Evolutionary conservation across 2,329 filamentous ascomycete species (phyloP).

Genomic region (Colletotrichum viniferum): DNA sequence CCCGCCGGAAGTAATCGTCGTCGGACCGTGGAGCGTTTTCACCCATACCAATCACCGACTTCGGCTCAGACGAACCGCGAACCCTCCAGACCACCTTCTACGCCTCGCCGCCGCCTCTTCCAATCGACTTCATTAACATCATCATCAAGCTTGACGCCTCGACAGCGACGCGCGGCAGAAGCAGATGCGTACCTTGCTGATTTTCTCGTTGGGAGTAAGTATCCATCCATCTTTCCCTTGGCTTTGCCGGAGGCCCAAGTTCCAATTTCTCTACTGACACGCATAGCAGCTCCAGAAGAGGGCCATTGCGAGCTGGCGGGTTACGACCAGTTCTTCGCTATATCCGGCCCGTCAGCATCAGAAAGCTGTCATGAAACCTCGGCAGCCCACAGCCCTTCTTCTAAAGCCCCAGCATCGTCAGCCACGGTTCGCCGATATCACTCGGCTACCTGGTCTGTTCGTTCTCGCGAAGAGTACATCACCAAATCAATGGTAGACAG

Average conservation of each 20-base stretch:
- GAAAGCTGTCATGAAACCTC: background rate
- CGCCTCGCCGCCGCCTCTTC: background rate
- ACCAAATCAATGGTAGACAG: background rate
- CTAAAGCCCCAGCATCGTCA: background rate
- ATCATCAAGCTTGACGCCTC: background rate
- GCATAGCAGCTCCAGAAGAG: background rate
- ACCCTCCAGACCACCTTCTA: background rate
- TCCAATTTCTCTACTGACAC: background rate
- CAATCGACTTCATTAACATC: background rate
- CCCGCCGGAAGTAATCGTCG: background rate
- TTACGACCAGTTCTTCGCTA: background rate
- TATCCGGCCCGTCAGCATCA: background rate
- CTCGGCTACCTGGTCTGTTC: background rate
- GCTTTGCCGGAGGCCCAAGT: background rate
- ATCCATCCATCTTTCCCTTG: background rate
- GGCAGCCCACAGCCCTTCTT: background rate
- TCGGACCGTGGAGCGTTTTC: background rate
- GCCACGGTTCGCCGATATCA: background rate
- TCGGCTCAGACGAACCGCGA: background rate
- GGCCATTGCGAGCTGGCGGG: background rate
- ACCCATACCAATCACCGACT: background rate
- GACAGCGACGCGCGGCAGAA: background rate
- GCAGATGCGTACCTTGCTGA: background rate
- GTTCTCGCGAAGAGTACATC: background rate
- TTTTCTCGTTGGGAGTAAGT: background rate